Evolutionary conservation across 352 stramenopile genomes (phyloP), one percentile per base, ranked within the genome.

Genomic region (Blastocystis sp.): DNA sequence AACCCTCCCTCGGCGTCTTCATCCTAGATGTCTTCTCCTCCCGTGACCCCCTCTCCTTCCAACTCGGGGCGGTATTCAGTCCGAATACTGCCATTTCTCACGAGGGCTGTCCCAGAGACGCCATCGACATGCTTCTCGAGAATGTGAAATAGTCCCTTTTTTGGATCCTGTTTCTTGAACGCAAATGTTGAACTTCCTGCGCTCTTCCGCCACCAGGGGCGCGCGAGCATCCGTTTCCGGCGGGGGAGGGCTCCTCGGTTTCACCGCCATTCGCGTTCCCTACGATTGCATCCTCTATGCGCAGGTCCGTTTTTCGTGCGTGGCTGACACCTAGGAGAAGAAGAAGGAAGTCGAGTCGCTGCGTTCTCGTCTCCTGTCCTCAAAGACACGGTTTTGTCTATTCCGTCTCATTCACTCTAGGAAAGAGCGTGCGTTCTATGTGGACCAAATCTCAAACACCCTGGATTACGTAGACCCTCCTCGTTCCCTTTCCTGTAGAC

Each of bases 401-500:
- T 55, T 55, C 45, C 6, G 45, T 16, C 45, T 55, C 45, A 19
- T 6, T 55, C 0, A 55, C 16, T 16, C 6, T 67, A 85, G 74
- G 41, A 29, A 67, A n/a, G 2, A 69, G 4, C 51, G 74, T n/a
- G 51, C 45, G 13, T 35, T 24, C 19, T 39, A 66, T 24, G 55
- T 85, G 16, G 74, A 85, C n/a, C 35, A 19, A 29, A 85, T 85
- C 66, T 62, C 60, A 1, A 85, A 85, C 33, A 66, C n/a, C 2
- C 31, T 85, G 21, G 74, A 85, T 19, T 67, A 85, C 12, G 74
- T 85, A 69, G 3, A 51, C 33, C 16, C 41, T 69, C 39, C 12
- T 70, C 16, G 12, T 21, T 24, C n/a, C 3, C 10, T n/a, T 9
- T 29, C 29, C 31, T 21, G 29, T 50, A 85, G 74, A 59, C 74